Percentiles rank a stretch among this genome's conserved stretches.
Conservation (phyloP, 129 eudicot genomes). For the Apium graveolens region DNA sequence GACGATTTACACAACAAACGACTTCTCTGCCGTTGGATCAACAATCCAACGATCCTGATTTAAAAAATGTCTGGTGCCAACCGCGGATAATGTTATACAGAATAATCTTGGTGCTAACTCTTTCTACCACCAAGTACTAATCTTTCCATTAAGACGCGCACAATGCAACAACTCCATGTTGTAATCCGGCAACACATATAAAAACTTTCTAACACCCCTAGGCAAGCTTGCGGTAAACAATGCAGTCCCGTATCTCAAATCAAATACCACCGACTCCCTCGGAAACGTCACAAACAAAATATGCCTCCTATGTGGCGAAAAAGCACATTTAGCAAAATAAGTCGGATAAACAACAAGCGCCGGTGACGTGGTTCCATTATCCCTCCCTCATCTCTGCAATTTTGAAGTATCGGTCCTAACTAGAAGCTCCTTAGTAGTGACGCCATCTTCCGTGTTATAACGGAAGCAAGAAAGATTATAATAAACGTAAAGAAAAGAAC, state of each 20-base stretch:
- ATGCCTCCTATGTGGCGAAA: slow-evolving; percentile 83
- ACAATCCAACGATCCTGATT: too few relatives aligned
- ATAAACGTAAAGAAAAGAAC: too few relatives aligned
- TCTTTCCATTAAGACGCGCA: slow-evolving; percentile 81
- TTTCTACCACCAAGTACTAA: slow-evolving; percentile 74
- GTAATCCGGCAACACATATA: slow-evolving; percentile 74
- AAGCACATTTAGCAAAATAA: slow-evolving; percentile 52
- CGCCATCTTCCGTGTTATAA: slow-evolving; percentile 71
- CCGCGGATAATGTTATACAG: too few relatives aligned
- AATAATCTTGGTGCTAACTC: slow-evolving; percentile 58
- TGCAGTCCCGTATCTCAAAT: slow-evolving; percentile 66
- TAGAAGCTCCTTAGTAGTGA: slow-evolving; percentile 45
- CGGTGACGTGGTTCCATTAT: slow-evolving; percentile 35
- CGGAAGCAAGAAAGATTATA: too few relatives aligned
- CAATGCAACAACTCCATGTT: slow-evolving; percentile 60
- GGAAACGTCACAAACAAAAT: slow-evolving; percentile 63
- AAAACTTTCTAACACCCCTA: slow-evolving; percentile 74
- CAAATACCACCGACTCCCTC: slow-evolving; percentile 79
- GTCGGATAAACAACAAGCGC: slow-evolving; percentile 52
- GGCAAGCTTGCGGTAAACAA: slow-evolving; percentile 53
- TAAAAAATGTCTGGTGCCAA: too few relatives aligned
- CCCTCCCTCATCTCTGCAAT: slow-evolving; percentile 59
- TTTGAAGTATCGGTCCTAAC: slow-evolving; percentile 49
- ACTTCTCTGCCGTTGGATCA: too few relatives aligned
- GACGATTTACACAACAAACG: too few relatives aligned